These are phyloP conservation scores for Curvularia sp. DNA, from an alignment of 2,329 filamentous ascomycete species.

Conservation along the genomic window DNA sequence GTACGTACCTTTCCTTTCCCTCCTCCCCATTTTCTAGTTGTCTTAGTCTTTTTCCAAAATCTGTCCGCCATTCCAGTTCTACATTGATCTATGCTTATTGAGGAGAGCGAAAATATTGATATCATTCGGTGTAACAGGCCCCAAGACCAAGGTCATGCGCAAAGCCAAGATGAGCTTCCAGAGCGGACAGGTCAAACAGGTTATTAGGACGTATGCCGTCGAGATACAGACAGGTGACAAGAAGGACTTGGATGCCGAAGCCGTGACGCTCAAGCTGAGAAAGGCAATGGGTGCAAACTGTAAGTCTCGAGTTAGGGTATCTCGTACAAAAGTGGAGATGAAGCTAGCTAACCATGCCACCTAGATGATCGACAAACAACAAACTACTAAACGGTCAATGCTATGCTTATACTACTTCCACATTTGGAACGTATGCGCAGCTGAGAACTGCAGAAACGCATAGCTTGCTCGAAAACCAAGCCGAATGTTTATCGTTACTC, in stretches of 20 bases:
- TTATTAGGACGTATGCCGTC: conserved; percentile 69
- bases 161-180: conserved; percentile 73
- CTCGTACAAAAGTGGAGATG: background rate
- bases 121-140: conserved; percentile 27
- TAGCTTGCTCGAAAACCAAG: background rate
- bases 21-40: background rate
- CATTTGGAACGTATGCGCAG: background rate
- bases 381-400: conserved; percentile 21
- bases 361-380: conserved; percentile 33
- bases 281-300: conserved; percentile 75
- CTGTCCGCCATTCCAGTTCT: background rate
- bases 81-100: background rate
- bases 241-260: conserved; percentile 66
- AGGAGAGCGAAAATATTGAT: background rate
- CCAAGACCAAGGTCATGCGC: conserved; percentile 69
- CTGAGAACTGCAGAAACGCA: background rate
- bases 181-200: conserved; percentile 69
- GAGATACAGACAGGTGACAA: conserved; percentile 68
- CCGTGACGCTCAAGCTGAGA: conserved; percentile 67
- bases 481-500: conserved; percentile 2
- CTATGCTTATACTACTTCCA: background rate
- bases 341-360: conserved; percentile 4
- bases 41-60: background rate
- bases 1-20: conserved; percentile 48
- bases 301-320: conserved; percentile 52